Conservation (phyloP, 306 rosid species). For the Lathyrus oleraceus region DNA sequence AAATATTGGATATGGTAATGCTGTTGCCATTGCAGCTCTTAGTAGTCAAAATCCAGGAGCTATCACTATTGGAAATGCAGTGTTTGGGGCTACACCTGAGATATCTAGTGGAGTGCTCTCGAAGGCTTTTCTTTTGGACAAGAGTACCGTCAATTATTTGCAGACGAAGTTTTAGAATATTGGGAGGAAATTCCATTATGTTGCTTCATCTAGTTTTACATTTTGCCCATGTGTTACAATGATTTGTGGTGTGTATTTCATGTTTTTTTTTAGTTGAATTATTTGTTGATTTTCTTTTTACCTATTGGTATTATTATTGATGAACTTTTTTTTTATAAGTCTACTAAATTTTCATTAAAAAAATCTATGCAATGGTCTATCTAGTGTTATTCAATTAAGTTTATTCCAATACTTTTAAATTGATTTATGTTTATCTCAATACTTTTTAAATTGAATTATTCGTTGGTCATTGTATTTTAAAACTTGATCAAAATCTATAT, state of each 20-base stretch:
- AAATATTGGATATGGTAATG: constrained; percentile 38
- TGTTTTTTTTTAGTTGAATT: background rate
- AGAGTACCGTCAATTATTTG: background rate
- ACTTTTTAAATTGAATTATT: too few relatives aligned
- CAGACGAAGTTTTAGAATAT: constrained; percentile 37
- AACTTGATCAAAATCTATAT: too few relatives aligned
- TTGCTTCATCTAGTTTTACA: background rate
- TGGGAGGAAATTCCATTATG: background rate
- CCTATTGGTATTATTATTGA: too few relatives aligned
- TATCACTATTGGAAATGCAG: constrained; percentile 39
- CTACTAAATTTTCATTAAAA: too few relatives aligned
- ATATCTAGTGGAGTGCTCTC: constrained; percentile 26
- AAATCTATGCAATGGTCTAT: too few relatives aligned
- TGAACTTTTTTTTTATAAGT: too few relatives aligned
- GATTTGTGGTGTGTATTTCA: background rate
- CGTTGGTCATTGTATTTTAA: too few relatives aligned
- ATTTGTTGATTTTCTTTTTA: background rate
- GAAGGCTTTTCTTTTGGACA: constrained; percentile 40
- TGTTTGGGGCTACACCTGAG: constrained; percentile 41
- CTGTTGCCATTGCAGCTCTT: constrained; percentile 46
- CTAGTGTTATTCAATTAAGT: too few relatives aligned
- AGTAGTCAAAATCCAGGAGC: constrained; percentile 44
- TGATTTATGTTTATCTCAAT: too few relatives aligned
- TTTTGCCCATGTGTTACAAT: background rate
- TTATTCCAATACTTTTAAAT: too few relatives aligned